phyloP scores from a whole-genome alignment of 2,329 filamentous ascomycete genomes.

The Talaromyces atroroseus region DNA sequence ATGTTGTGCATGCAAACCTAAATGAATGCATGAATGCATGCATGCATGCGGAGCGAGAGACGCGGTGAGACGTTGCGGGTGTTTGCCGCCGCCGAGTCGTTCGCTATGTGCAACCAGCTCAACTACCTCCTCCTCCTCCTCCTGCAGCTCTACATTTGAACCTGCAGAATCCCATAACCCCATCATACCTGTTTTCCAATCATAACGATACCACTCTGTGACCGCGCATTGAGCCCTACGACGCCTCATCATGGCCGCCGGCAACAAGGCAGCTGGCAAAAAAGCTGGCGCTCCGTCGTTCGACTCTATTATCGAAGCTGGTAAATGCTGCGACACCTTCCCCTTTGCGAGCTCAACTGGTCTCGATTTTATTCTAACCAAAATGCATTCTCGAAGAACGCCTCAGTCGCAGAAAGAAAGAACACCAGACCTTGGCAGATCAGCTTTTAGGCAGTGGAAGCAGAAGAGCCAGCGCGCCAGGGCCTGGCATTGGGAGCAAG shows the following conservation, averaged over 20 bases:
- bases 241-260: neutral
- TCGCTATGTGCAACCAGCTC: no score
- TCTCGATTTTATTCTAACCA: neutral
- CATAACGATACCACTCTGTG: no score
- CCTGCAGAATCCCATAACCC: no score
- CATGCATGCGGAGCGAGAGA: no score
- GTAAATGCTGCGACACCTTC: constrained; percentile 26
- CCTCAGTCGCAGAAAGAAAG: constrained; percentile 44
- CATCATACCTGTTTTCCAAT: no score
- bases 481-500: constrained; percentile 35
- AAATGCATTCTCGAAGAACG: constrained; percentile 27
- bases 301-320: constrained; percentile 48
- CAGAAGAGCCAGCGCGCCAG: constrained; percentile 42
- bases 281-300: constrained; percentile 36
- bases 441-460: constrained; percentile 54
- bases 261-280: constrained; percentile 25
- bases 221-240: neutral
- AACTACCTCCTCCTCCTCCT: no score
- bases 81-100: no score
- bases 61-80: no score
- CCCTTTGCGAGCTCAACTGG: neutral
- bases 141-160: no score
- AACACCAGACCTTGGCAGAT: constrained; percentile 53
- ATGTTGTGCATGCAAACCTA: no score
- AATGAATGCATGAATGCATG: no score